phyloP scores from a whole-genome alignment of 176 grass and related monocot genomes.

The Musa itinerans region DNA sequence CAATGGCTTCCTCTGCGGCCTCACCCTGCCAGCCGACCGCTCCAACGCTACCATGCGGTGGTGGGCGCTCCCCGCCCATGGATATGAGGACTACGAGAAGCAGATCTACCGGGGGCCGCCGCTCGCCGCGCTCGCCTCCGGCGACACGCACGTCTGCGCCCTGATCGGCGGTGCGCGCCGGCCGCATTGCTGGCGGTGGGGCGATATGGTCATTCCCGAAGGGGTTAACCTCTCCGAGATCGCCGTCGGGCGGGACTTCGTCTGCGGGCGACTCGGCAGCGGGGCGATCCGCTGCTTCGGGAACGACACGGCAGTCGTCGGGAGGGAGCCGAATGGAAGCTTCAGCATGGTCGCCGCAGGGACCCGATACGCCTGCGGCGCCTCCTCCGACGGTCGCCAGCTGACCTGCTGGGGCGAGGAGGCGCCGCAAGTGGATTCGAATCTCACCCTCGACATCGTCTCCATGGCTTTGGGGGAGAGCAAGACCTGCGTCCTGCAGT shows the following conservation, averaged over 20 bases:
- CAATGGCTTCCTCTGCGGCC: conserved; percentile 13
- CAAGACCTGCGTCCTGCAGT: conserved; percentile 59
- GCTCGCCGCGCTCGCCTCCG: neutral
- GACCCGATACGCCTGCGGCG: conserved; percentile 42
- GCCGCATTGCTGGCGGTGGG: conserved; percentile 13
- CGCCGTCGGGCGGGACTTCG: conserved; percentile 26
- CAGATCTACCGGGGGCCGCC: conserved; percentile 6
- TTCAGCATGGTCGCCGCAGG: conserved; percentile 44
- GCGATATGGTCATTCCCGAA: neutral
- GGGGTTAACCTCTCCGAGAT: neutral
- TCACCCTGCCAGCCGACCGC: neutral
- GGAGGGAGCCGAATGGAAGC: neutral
- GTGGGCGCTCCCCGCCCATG: conserved; percentile 10
- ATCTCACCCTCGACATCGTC: conserved; percentile 22
- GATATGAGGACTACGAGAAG: conserved; percentile 1
- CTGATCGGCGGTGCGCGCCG: neutral
- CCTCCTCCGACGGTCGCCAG: conserved; percentile 12
- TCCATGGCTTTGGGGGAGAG: conserved; percentile 46
- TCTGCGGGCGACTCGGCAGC: conserved; percentile 45
- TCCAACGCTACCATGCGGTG: conserved; percentile 11
- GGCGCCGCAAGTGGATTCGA: neutral
- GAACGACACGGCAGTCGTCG: conserved; percentile 8
- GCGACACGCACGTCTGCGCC: conserved; percentile 15
- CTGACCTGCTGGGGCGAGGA: conserved; percentile 67
- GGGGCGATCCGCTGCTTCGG: conserved; percentile 29